phyloP scores from a whole-genome alignment of 2,329 filamentous ascomycete genomes.

The Fusarium burgessii region DNA sequence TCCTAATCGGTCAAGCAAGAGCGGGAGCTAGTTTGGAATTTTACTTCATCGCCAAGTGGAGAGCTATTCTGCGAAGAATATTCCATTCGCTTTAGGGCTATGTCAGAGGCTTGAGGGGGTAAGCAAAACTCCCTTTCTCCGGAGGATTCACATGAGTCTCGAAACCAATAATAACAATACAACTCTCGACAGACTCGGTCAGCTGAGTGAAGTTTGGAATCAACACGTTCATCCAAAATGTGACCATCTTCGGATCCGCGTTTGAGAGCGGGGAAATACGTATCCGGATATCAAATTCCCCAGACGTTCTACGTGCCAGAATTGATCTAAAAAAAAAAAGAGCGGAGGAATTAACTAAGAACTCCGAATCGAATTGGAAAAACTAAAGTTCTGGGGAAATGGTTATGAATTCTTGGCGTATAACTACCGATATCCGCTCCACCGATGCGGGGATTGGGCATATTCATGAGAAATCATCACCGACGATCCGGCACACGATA shows the following conservation, averaged over 20 bases:
- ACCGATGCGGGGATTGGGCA: constrained; percentile 11
- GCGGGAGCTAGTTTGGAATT: constrained; percentile 30
- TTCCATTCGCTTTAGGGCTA: neutral
- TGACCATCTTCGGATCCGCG: constrained; percentile 6
- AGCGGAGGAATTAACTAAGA: constrained; percentile 31
- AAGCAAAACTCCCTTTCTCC: neutral
- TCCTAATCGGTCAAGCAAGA: neutral
- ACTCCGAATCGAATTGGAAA: constrained; percentile 2
- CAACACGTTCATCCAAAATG: neutral
- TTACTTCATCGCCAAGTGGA: constrained; percentile 10
- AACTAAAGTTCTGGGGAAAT: neutral
- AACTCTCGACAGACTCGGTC: neutral
- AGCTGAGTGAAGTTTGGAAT: neutral
- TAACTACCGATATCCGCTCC: constrained; percentile 6
- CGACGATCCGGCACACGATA: neutral
- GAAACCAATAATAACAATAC: neutral
- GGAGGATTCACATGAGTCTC: neutral
- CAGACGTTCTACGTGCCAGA: neutral
- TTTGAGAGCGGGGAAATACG: constrained; percentile 12
- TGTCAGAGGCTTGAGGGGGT: neutral
- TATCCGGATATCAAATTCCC: constrained; percentile 5
- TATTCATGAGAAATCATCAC: neutral
- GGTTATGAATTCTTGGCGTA: neutral
- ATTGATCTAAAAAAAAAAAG: neutral
- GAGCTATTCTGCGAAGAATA: neutral